phyloP scores from a whole-genome alignment of 805 yeast genomes.

The Cyberlindnera nakhonratchasimensis region DNA sequence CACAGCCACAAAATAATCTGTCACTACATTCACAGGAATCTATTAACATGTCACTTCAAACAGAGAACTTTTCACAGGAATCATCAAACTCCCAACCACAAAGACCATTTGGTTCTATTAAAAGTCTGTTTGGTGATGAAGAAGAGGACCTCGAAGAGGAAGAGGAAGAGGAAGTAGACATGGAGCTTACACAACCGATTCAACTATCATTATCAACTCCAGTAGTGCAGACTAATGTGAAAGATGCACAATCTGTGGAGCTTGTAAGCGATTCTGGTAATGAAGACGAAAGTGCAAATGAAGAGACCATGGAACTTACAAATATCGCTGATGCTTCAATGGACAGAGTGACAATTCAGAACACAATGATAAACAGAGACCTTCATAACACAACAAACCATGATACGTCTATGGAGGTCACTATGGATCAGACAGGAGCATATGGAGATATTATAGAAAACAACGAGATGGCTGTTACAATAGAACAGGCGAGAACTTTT shows the following conservation, averaged over 20 bases:
- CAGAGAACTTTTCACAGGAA: slow-evolving; percentile 1
- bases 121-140: slow-evolving; percentile 25
- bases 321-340: slow-evolving; percentile 15
- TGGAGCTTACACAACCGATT: slow-evolving; percentile 27
- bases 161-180: slow-evolving; percentile 22
- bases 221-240: not conserved
- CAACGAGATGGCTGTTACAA: slow-evolving; percentile 5
- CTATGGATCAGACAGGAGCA: slow-evolving; percentile 22
- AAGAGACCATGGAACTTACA: slow-evolving; percentile 26
- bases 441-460: slow-evolving; percentile 9
- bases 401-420: slow-evolving; percentile 3
- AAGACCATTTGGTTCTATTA: slow-evolving; percentile 28
- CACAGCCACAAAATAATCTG: not conserved
- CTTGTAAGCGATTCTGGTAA: too few relatives aligned
- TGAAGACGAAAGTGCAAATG: slow-evolving; percentile 7
- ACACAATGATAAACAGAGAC: slow-evolving; percentile 21
- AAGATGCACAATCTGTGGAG: too few relatives aligned
- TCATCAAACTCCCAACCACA: slow-evolving; percentile 10
- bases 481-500: slow-evolving; percentile 20
- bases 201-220: slow-evolving; percentile 2
- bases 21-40: slow-evolving; percentile 3
- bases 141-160: slow-evolving; percentile 13
- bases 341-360: slow-evolving; percentile 23
- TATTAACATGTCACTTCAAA: not conserved
- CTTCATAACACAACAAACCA: slow-evolving; percentile 4